A percentile compares a stretch with the other conserved stretches of the same genome.
These are phyloP conservation scores for Epichloe gansuensis DNA, from an alignment of 2,329 filamentous ascomycete species.

Conservation along the genomic window DNA sequence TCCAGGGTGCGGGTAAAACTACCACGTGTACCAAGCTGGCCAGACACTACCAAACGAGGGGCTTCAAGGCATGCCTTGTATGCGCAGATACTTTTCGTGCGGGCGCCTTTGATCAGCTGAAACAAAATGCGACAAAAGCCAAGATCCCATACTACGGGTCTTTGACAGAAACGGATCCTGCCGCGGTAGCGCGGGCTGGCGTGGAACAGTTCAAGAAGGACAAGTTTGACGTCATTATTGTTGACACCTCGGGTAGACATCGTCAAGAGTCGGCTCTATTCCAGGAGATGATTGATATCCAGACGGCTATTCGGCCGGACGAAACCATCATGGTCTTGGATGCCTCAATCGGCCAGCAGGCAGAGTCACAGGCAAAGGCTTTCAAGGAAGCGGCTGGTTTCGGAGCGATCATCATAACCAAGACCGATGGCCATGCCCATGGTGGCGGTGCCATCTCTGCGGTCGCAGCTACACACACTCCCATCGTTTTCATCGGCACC, in stretches of 20 bases:
- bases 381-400: slow-evolving; percentile 98
- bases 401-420: slow-evolving; percentile 96
- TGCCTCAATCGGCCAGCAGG: slow-evolving; percentile 89
- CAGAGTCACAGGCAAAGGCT: slow-evolving; percentile 84
- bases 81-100: slow-evolving; percentile 98
- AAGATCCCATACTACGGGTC: slow-evolving; percentile 99
- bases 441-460: slow-evolving; percentile 96
- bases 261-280: slow-evolving; percentile 91
- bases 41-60: slow-evolving; percentile 83
- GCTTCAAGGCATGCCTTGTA: slow-evolving; percentile 85
- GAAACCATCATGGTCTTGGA: slow-evolving; percentile 99
- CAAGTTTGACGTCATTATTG: slow-evolving; percentile 94
- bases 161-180: slow-evolving; percentile 89
- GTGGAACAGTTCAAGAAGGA: slow-evolving; percentile 99
- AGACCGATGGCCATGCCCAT: slow-evolving; percentile 90
- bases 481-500: slow-evolving; percentile 95
- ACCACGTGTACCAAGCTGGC: slow-evolving; percentile 97
- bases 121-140: slow-evolving; percentile 97
- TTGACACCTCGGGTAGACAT: slow-evolving; percentile 92
- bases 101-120: slow-evolving; percentile 94
- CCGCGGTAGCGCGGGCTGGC: slow-evolving; percentile 84
- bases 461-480: slow-evolving; percentile 88
- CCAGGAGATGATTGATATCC: slow-evolving; percentile 95
- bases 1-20: slow-evolving; percentile 95
- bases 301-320: slow-evolving; percentile 76